Conservation (phyloP, 768 basidiomycete species). For the Rossbeevera mucosa region DNA sequence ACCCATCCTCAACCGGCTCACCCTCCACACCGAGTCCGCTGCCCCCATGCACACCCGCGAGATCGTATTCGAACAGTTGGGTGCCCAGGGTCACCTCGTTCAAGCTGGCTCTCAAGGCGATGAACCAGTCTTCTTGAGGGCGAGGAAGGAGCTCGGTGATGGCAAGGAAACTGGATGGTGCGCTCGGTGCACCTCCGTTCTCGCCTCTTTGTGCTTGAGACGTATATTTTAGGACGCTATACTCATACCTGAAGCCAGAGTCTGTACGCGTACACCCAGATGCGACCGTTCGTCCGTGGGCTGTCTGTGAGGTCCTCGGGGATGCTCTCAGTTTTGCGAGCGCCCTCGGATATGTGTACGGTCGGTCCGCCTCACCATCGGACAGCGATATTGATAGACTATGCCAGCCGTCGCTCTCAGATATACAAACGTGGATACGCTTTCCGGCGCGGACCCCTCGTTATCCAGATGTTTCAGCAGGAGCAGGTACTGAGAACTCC, state of each 20-base stretch:
- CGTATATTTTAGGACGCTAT: slow-evolving; percentile 52
- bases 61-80: slow-evolving; percentile 76
- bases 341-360: slow-evolving; percentile 72
- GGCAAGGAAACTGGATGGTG: slow-evolving; percentile 58
- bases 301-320: slow-evolving; percentile 70
- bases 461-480: slow-evolving; percentile 83
- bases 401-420: slow-evolving; percentile 58
- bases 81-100: slow-evolving; percentile 52
- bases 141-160: slow-evolving; percentile 68
- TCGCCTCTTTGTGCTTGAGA: background rate
- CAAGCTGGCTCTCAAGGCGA: slow-evolving; percentile 43
- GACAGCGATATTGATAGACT: slow-evolving; percentile 4
- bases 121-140: slow-evolving; percentile 67
- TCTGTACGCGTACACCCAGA: slow-evolving; percentile 80
- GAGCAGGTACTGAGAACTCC: slow-evolving; percentile 53
- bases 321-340: slow-evolving; percentile 79
- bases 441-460: slow-evolving; percentile 64
- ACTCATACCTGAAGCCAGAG: slow-evolving; percentile 80
- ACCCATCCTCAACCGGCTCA: slow-evolving; percentile 74
- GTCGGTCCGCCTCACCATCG: slow-evolving; percentile 2
- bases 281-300: slow-evolving; percentile 84
- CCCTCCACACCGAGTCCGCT: slow-evolving; percentile 76
- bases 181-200: slow-evolving; percentile 14
- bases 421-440: slow-evolving; percentile 79
- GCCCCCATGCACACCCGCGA: slow-evolving; percentile 70